Base-by-base conservation (phyloP, 306 rosid genomes). In the Urtica urens region DNA sequence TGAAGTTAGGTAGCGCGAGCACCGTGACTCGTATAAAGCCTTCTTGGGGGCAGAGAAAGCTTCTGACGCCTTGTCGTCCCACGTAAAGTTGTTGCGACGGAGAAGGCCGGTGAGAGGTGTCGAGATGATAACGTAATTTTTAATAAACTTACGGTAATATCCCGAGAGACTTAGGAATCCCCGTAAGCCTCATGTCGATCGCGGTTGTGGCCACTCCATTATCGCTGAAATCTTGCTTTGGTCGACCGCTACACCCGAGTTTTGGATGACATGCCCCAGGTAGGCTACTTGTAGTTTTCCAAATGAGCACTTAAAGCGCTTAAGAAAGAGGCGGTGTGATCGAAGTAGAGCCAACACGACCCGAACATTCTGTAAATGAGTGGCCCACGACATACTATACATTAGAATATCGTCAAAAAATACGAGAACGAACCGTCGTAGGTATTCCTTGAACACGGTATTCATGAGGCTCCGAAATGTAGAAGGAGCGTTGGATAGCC, bases 371-470 rank as follows among this genome's bases (percentile, higher is more conserved):
- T 20, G 12, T 3, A 11, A 1, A 22, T 56, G 41, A 6, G 11
- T 29, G 5, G 0, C 28, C 19, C 31, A 25, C 4, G 9, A 6
- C 4, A 10, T 6, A 7, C 22, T 7, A 10, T 38, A 56, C 3
- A 56, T 18, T 7, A 56, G 5, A 19, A 56, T 42, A 8, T 42
- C 51, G 30, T 56, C 22, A 42, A 56, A 56, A 16, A 56, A 56
- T 2, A 56, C 51, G 2, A 28, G 18, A 8, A 56, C 12, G 1
- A 56, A 57, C 2, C 16, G 20, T 2, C 16, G 2, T 12, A 57
- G 16, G 11, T 20, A 28, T 4, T 12, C 4, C 7, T 13, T 16
- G 18, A 45, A 22, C 5, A 45, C 6, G 2, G 29, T 10, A 1
- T 57, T 30, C 53, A 57, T 45, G 7, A 33, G 44, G 3, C 20